Evolutionary conservation across 2,329 filamentous ascomycete species (phyloP).

Genomic region (Bisporella sp.): DNA sequence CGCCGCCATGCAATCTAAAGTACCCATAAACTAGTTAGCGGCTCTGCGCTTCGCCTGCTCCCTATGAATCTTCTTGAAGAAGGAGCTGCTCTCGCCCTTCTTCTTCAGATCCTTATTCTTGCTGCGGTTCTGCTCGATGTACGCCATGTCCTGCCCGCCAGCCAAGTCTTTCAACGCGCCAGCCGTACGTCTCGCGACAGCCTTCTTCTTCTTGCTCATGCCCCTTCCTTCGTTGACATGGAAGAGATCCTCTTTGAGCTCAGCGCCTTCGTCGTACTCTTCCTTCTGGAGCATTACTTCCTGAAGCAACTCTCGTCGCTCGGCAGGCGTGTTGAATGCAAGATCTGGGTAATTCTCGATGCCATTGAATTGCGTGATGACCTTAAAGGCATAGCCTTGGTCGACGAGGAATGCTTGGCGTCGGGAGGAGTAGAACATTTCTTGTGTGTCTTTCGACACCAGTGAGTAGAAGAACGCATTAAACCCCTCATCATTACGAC

Average conservation of each 20-base stretch:
- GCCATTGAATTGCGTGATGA: conserved; percentile 90
- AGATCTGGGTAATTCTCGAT: conserved; percentile 79
- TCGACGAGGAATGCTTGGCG: conserved; percentile 95
- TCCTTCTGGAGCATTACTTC: conserved; percentile 88
- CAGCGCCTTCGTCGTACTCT: conserved; percentile 13
- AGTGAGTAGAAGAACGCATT: conserved; percentile 99
- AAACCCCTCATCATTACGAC: conserved; percentile 94
- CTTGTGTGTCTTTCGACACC: conserved; percentile 93
- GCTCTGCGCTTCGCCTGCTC: conserved; percentile 49
- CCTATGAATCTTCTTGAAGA: conserved; percentile 57
- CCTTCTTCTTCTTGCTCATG: conserved; percentile 45
- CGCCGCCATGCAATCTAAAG: neutral
- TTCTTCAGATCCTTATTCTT: conserved; percentile 62
- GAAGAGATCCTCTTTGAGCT: conserved; percentile 52
- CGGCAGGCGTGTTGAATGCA: conserved; percentile 69
- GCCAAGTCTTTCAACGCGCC: conserved; percentile 80
- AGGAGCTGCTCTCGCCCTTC: conserved; percentile 47
- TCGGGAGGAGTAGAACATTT: conserved; percentile 97
- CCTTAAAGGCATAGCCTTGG: conserved; percentile 97
- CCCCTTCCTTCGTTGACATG: conserved; percentile 34
- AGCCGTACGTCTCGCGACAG: conserved; percentile 68
- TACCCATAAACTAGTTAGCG: neutral
- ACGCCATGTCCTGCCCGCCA: conserved; percentile 97
- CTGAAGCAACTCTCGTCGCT: conserved; percentile 79
- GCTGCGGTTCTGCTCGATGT: conserved; percentile 74